Base-by-base conservation (phyloP, 164 flowering plant species). In the Nymphaea thermarum region DNA sequence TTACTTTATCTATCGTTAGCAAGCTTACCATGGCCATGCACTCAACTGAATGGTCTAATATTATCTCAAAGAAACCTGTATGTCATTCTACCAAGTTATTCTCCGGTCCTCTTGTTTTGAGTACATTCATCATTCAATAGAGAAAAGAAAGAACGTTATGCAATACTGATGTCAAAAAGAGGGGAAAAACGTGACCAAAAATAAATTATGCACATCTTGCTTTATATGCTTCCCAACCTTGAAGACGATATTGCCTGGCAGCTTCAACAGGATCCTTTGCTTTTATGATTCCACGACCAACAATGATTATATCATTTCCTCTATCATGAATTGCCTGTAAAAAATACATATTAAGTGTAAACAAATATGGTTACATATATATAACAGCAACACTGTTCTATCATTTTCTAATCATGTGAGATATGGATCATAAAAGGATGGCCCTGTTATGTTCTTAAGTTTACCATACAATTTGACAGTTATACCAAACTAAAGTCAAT, bases 261-360 rank as follows among this genome's bases (percentile, higher is more conserved):
- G 80, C 83, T 66, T 83, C 89, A 2, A 83, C 82, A 57, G 97
- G 96, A 63, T 87, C 79, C 43, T 80, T 77, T 36, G 98, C 98
- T 81, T 90, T 91, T 63, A 91, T 90, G 65, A 94, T 94, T 65
- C 98, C 98, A 42, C 98, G 95, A 0, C 98, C 98, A 17, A 91
- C 98, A 44, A 94, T 94, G 62, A 94, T 91, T 12, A 94, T 84
- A 71, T 94, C 98, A 65, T 97, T 94, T 3, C 96, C 96, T 81
- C 97, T 82, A 47, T 94, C 97, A 66, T 73, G 67, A 53, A 94
- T 86, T 0, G 90, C 98, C 98, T 91, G 86, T 44, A 72, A 71
- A 4, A 72, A 53, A 16, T 10, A 55, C 10, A 25, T 25, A 25
- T 25, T 25, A 25, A 25, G 36, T 25, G 36, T 25, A 25, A 25